Base-by-base conservation (phyloP, 78 protist genomes). In the Polysphondylium violaceum region DNA sequence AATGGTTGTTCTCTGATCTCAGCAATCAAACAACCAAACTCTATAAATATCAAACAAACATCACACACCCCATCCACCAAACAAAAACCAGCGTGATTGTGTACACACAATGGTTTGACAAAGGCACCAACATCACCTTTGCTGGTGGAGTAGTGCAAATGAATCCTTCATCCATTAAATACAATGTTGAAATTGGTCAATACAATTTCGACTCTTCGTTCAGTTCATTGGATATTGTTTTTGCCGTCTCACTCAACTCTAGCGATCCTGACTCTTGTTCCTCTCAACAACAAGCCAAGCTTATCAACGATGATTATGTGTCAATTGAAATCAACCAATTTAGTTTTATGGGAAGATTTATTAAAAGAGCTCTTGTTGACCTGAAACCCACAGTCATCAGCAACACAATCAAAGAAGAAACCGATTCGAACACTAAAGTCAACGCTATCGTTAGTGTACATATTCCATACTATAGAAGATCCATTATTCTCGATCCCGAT, bases 151-250 rank as follows among this genome's bases (percentile, higher is more conserved):
- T 38, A n/a, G 9, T 65, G 33, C 33, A 17, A 65, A 65, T 65
- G 74, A 65, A 65, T n/a, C 74, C 74, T n/a, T 65, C 74, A 65
- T n/a, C 74, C 9, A 36, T 65, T 31, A 65, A 65, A 40, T 65
- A 31, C 74, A 65, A 33, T 16, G 21, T 65, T 36, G 43, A 36
- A 3, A 65, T 65, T 65, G 17, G 31, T 21, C 33, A 16, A 1
- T 65, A 65, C 19, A 56, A 17, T 6, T 56, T 56, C 21, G 8
- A 7, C 12, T n/a, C 7, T 6, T 56, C 16, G 5, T n/a, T 25
- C 63, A 56, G 21, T 25, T n/a, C 63, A 7, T n/a, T 56, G 63
- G 63, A 56, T 14, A 56, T 56, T 14, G 16, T 6, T n/a, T 56
- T 56, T 14, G 7, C 5, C 7, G 63, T 56, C 5, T 56, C 63